A percentile compares a stretch with the other conserved stretches of the same genome.
Evolutionary conservation across 129 eudicot genomes (phyloP).

Genomic region (Pittosporum tobira): DNA sequence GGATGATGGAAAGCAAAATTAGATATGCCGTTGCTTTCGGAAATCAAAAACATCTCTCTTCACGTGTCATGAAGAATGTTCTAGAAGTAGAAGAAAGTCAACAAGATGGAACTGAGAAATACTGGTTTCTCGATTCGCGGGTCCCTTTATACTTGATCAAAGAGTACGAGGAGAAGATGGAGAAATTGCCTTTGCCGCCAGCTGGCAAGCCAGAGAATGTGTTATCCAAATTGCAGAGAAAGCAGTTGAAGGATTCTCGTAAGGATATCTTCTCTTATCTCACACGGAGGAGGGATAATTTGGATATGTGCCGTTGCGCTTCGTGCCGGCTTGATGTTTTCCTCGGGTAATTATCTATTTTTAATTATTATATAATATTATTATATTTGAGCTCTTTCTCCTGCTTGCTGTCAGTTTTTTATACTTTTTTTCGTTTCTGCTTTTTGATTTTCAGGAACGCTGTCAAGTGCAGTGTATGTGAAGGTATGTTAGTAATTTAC

Average conservation of each 20-base stretch:
- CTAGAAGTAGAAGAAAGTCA: slow-evolving; percentile 51
- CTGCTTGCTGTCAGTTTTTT: slow-evolving; percentile 4
- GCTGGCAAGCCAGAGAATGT: slow-evolving; percentile 22
- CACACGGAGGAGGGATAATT: slow-evolving; percentile 42
- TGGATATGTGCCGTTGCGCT: slow-evolving; percentile 40
- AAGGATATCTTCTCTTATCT: slow-evolving; percentile 54
- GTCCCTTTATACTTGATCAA: slow-evolving; percentile 83
- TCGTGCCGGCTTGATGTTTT: slow-evolving; percentile 65
- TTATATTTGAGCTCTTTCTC: slow-evolving; percentile 1
- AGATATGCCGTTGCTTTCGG: slow-evolving; percentile 71
- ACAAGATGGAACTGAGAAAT: slow-evolving; percentile 52
- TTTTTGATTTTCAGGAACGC: slow-evolving; percentile 49
- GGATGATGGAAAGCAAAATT: slow-evolving; percentile 39
- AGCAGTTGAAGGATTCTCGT: slow-evolving; percentile 50
- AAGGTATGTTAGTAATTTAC: slow-evolving; percentile 47
- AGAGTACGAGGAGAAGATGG: slow-evolving; percentile 54
- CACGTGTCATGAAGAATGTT: slow-evolving; percentile 74
- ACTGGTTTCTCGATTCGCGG: slow-evolving; percentile 71
- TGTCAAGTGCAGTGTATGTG: slow-evolving; percentile 66
- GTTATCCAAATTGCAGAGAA: slow-evolving; percentile 37
- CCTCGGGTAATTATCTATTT: slow-evolving; percentile 36
- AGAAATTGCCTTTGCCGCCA: slow-evolving; percentile 9
- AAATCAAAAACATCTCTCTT: slow-evolving; percentile 82
- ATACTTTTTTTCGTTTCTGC: slow-evolving; percentile 11
- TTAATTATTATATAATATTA: background rate